Evolutionary conservation across 495 filamentous ascomycete species (phyloP).

Genomic region (Aspergillus mulundensis): DNA sequence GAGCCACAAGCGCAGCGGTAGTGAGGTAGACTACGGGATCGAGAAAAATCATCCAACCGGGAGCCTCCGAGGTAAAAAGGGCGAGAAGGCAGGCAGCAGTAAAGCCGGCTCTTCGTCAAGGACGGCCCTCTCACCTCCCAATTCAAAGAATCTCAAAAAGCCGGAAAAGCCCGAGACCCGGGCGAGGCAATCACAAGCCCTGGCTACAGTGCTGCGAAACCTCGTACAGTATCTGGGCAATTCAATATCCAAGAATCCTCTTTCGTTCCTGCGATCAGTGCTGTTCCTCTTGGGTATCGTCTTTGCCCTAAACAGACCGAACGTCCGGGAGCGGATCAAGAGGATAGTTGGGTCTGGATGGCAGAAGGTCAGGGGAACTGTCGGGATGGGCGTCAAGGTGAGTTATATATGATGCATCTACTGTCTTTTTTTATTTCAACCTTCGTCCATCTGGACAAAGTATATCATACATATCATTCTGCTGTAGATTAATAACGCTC

Average conservation of each 20-base stretch:
- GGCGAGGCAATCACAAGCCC: conserved; percentile 27
- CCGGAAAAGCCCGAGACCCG: conserved; percentile 34
- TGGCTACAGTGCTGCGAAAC: conserved; percentile 51
- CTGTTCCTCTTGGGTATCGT: conserved; percentile 81
- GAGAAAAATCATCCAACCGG: conserved; percentile 41
- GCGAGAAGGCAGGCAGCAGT: conserved; percentile 28
- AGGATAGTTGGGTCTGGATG: conserved; percentile 65
- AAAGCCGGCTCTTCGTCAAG: conserved; percentile 27
- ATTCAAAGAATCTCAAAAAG: conserved; percentile 39
- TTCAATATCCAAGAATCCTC: conserved; percentile 66
- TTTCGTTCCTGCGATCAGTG: conserved; percentile 68
- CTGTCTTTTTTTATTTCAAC: conserved; percentile 17
- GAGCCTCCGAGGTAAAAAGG: conserved; percentile 30
- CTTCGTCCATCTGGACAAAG: background rate
- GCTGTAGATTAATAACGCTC: conserved; percentile 10
- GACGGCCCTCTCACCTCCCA: conserved; percentile 30
- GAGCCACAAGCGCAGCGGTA: conserved; percentile 46
- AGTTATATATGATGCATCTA: conserved; percentile 69
- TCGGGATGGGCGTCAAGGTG: conserved; percentile 97
- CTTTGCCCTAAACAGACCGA: conserved; percentile 67
- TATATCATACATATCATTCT: conserved; percentile 16
- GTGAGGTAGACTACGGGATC: conserved; percentile 54
- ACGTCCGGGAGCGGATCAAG: conserved; percentile 69
- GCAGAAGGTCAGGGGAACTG: conserved; percentile 79
- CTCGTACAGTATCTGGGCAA: conserved; percentile 58